These are phyloP conservation scores for Aquilaria agallochum DNA, from an alignment of 441 rosid genomes.

Conservation along the genomic window DNA sequence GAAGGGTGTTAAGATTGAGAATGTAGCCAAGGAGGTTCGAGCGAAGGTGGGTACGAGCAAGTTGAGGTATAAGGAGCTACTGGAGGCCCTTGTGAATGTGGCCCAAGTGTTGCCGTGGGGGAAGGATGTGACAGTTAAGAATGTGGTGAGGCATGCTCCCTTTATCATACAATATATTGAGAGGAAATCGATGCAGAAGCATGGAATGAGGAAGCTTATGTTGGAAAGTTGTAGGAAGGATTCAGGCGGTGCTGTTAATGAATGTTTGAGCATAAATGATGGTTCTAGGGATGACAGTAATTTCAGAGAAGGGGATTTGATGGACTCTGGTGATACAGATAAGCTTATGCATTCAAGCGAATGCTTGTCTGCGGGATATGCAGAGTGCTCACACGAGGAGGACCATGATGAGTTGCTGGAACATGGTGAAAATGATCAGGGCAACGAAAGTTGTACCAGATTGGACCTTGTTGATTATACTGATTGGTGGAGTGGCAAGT, in stretches of 20 bases:
- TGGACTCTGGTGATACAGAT: too few relatives aligned
- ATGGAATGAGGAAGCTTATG: slow-evolving; percentile 7
- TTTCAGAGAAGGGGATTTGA: too few relatives aligned
- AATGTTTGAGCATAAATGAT: too few relatives aligned
- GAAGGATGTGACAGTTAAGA: slow-evolving; percentile 64
- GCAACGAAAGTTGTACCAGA: slow-evolving; percentile 12
- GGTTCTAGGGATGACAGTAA: too few relatives aligned
- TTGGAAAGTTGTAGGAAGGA: slow-evolving; percentile 21
- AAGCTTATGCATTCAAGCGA: too few relatives aligned
- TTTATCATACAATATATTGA: slow-evolving; percentile 71
- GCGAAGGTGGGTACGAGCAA: slow-evolving; percentile 42
- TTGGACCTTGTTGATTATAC: slow-evolving; percentile 5
- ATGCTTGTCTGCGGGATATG: too few relatives aligned
- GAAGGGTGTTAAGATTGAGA: slow-evolving; percentile 40
- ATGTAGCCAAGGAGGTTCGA: slow-evolving; percentile 39
- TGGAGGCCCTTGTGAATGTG: slow-evolving; percentile 59
- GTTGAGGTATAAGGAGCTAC: slow-evolving; percentile 58
- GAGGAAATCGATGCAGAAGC: slow-evolving; percentile 53
- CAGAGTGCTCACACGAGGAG: too few relatives aligned
- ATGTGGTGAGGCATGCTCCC: slow-evolving; percentile 58
- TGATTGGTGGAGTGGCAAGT: slow-evolving; percentile 90
- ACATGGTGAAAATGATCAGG: slow-evolving; percentile 13
- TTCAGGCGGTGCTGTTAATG: too few relatives aligned
- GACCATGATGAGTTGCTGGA: too few relatives aligned
- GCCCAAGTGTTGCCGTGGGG: slow-evolving; percentile 89